phyloP scores from a whole-genome alignment of 202 grass and related monocot genomes.

The Digitaria exilis region DNA sequence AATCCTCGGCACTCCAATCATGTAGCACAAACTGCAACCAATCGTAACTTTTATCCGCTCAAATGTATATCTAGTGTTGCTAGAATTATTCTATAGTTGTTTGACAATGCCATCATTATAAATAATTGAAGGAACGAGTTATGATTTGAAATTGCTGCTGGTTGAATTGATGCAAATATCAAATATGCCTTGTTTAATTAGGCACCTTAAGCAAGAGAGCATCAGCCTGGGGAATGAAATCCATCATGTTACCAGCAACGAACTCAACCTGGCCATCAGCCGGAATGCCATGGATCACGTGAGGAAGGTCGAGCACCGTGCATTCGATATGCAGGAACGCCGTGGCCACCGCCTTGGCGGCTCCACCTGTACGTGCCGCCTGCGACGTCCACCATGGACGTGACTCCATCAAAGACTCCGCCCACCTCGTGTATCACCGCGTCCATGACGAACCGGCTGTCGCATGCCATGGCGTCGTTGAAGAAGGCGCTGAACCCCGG shows the following conservation, averaged over 20 bases:
- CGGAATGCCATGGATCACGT: neutral
- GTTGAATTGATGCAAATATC: no score
- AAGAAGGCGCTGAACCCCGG: neutral
- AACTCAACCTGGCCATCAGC: neutral
- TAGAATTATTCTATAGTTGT: neutral
- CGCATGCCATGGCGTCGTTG: neutral
- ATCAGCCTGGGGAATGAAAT: slow-evolving; percentile 1
- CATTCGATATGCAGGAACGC: neutral
- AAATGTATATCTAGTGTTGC: neutral
- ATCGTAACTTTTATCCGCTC: neutral
- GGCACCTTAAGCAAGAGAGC: neutral
- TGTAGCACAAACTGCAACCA: slow-evolving; percentile 36
- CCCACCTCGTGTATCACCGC: neutral
- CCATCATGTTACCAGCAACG: neutral
- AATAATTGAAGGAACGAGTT: neutral
- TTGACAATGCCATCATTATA: neutral
- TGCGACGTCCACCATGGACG: neutral
- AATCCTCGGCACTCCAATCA: slow-evolving; percentile 42
- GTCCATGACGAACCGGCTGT: neutral
- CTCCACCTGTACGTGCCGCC: neutral
- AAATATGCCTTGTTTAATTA: no score
- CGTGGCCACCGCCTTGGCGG: neutral
- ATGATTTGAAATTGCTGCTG: neutral
- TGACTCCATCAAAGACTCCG: neutral
- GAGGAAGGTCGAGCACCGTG: neutral